Base-by-base conservation (phyloP, 805 yeast genomes). In the Pichia scutulata region DNA sequence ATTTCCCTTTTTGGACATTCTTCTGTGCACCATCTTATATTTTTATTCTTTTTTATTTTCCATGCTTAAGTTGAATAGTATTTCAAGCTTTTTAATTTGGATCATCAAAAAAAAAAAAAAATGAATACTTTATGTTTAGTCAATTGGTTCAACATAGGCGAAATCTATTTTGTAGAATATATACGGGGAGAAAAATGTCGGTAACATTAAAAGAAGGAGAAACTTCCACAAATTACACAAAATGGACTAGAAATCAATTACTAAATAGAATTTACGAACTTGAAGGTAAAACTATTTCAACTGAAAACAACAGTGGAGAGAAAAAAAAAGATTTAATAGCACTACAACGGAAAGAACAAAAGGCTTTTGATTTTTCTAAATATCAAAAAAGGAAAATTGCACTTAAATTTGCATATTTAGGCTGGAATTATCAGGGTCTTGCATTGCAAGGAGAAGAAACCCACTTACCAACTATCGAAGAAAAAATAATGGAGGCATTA, bases 361-460 rank as follows among this genome's bases (percentile, higher is more conserved):
- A 70, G 64, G 65, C 58, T 22, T 80, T 89, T 63, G 92, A 87
- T 58, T 86, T 85, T 57, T 69, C 80, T 16, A 82, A 80, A 54
- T 78, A 78, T 59, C 56, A 71, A 12, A 79, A 80, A 1, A 71
- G 99, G 50, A 79, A 78, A 53, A 76, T 93, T 14, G 98, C 96
- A 0, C 61, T 93, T 28, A 72, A 78, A 54, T 93, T 93, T 68
- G 85, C 96, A 0, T 93, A 93, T 64, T 61, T 87, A 45, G 99
- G 99, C 1, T 92, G 97, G 97, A 78, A 85, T 60, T 93, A 93
- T 66, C 89, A 84, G 62, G 99, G 99, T 0, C 71, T 93, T 23
- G 96, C 95, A 0, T 70, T 78, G 44, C 98, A 93, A 66, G 76
- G 75, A 52, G 89, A 82, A 26, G 78, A 77, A 3, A 85, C 93